Evolutionary conservation across 139 green algal genomes (phyloP), one percentile per base, ranked within the genome.

Genomic region (Diplosphaera chodatii): DNA sequence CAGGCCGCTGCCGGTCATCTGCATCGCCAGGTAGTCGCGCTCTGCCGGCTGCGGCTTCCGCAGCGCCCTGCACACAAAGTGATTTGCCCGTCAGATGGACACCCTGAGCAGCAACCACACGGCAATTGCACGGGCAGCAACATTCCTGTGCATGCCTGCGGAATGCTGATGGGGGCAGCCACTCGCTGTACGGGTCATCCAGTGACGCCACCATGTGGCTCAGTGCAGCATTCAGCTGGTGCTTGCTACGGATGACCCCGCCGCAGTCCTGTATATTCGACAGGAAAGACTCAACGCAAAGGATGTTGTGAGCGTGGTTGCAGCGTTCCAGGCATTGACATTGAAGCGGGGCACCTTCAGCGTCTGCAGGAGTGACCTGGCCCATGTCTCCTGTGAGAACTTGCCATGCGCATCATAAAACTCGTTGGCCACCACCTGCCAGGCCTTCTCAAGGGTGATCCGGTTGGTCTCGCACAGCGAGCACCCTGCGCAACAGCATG

Each of bases 401-500:
- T 34, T 27, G 4, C 76, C 78, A 5, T 40, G 56, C 23, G 78
- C 59, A 40, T 82, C 78, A 32, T 78, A 90, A 40, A 82, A 88
- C 71, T 90, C 83, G 25, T 77, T 83, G 10, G 83, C 79, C 3
- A 90, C 78, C 20, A 82, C 75, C 70, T 85, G 81, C 79, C 79
- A 85, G 16, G 81, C 72, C 30, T 74, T 73, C 71, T 87, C 82
- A 33, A 89, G 78, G 40, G 88, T 70, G 72, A 82, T 62, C 15
- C 84, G 66, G 78, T 90, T 86, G n/a, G 77, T 69, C 0, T 41
- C 68, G 67, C 84, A 90, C 16, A 63, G n/a, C 15, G 73, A 63
- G 32, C 79, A 84, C 1, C 63, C 71, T 59, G 48, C 48, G 25
- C 16, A 23, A 3, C 48, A 23, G 48, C 48, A 59, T 25, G 16